Evolutionary conservation across 306 rosid species (phyloP).

Genomic region (Vicia villosa): DNA sequence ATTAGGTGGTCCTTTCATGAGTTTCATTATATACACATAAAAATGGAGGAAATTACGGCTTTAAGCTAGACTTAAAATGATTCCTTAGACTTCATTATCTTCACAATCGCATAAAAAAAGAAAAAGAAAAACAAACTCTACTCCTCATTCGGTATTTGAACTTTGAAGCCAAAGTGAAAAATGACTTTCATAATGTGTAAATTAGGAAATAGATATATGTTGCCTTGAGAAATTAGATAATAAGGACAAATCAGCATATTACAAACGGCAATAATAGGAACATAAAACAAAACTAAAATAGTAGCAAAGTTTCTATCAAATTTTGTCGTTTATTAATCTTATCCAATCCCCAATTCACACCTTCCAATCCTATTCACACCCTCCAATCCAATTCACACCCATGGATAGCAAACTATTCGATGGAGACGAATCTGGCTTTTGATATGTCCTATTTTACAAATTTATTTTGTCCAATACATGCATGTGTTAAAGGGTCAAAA

Average conservation of each 20-base stretch:
- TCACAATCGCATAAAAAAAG: too few species aligned
- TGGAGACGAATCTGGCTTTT: slow-evolving; percentile 17
- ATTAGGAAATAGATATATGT: slow-evolving; percentile 33
- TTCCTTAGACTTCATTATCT: background rate
- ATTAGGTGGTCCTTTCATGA: too few species aligned
- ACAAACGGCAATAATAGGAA: slow-evolving; percentile 6
- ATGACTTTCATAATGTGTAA: slow-evolving; percentile 26
- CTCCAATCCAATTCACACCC: slow-evolving; percentile 27
- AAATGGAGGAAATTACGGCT: too few species aligned
- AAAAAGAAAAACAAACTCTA: too few species aligned
- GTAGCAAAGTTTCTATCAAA: slow-evolving; percentile 30
- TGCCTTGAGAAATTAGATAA: slow-evolving; percentile 26
- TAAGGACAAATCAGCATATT: slow-evolving; percentile 34
- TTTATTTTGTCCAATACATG: slow-evolving; percentile 7
- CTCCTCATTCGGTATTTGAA: too few species aligned
- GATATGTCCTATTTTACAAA: slow-evolving; percentile 14
- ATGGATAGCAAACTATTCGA: slow-evolving; percentile 6
- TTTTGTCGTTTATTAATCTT: slow-evolving; percentile 37
- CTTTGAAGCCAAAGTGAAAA: slow-evolving; percentile 9
- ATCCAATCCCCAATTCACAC: slow-evolving; percentile 22
- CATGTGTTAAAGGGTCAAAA: slow-evolving; percentile 19
- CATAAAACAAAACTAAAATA: slow-evolving; percentile 20
- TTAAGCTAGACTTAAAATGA: background rate
- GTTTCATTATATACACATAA: too few species aligned
- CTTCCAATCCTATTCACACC: background rate